Evolutionary conservation across 352 stramenopile genomes (phyloP), one percentile per base, ranked within the genome.

Genomic region (Blastocystis sp.): DNA sequence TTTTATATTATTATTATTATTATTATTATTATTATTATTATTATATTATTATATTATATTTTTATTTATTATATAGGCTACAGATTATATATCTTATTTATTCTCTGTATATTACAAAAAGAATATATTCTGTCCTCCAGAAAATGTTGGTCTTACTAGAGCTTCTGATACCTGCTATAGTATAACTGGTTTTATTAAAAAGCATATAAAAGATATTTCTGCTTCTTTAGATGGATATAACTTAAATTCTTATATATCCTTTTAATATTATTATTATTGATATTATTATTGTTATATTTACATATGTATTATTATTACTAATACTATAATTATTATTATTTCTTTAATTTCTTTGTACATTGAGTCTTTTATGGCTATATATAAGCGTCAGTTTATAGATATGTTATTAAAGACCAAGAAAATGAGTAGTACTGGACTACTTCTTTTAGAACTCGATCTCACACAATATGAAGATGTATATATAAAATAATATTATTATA

Each of bases 231-330:
- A 62, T 30, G 52, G 52, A n/a, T 39, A 42, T 2, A 62, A 62
- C 21, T 42, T 10, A 10, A 42, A 62, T 19, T 42, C 48, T n/a
- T 54, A 49, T 27, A 62, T 62, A 62, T 62, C 52, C 52, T 62
- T 37, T 7, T 7, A 2, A 7, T 18, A 4, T 7, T 10, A 9
- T 30, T n/a, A 11, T 16, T 24, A n/a, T n/a, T n/a, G n/a, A n/a
- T n/a, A n/a, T n/a, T n/a, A n/a, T n/a, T n/a, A n/a, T n/a, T n/a
- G n/a, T n/a, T n/a, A n/a, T n/a, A n/a, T n/a, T n/a, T n/a, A n/a
- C n/a, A n/a, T n/a, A n/a, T n/a, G n/a, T n/a, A n/a, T n/a, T n/a
- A n/a, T n/a, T n/a, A n/a, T n/a, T n/a, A n/a, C n/a, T n/a, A n/a
- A n/a, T n/a, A n/a, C n/a, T n/a, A n/a, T n/a, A n/a, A n/a, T n/a